Percentiles rank a stretch among this genome's conserved stretches.
Conservation (phyloP, 257 asterid genomes). For the Coffea eugenioides region DNA sequence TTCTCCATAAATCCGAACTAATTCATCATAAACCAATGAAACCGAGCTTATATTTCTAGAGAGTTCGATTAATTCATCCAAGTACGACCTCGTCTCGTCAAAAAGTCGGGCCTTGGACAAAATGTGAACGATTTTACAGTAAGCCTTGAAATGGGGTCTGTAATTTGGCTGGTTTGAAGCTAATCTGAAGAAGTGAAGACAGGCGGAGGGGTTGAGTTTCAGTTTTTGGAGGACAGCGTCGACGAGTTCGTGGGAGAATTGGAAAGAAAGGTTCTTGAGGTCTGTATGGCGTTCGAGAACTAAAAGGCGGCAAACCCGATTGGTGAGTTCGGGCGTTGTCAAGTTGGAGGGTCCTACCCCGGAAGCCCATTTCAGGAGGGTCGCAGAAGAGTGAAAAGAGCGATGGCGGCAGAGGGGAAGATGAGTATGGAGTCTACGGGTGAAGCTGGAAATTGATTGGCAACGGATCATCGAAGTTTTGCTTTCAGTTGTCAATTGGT, state of each 20-base stretch:
- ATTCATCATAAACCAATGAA: constrained; percentile 43
- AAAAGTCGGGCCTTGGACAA: constrained; percentile 65
- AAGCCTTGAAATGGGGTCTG: constrained; percentile 58
- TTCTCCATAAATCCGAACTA: constrained; percentile 52
- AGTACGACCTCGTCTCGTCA: constrained; percentile 49
- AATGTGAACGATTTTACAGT: constrained; percentile 61
- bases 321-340: constrained; percentile 25
- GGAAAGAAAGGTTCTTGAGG: constrained; percentile 43
- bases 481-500: neutral
- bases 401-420: constrained; percentile 9
- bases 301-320: constrained; percentile 58
- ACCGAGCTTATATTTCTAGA: constrained; percentile 26
- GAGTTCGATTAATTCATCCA: constrained; percentile 52
- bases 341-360: constrained; percentile 3
- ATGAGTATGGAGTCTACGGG: constrained; percentile 1
- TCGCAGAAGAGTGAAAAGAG: constrained; percentile 16
- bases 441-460: constrained; percentile 11
- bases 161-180: constrained; percentile 54
- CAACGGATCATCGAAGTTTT: constrained; percentile 11
- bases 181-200: constrained; percentile 69
- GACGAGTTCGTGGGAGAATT: constrained; percentile 66
- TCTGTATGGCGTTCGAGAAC: constrained; percentile 69
- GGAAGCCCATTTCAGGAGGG: constrained; percentile 1
- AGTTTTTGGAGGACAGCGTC: constrained; percentile 58
- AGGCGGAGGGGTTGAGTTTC: constrained; percentile 57